These are phyloP conservation scores for Boletus reticuloceps DNA, from an alignment of 768 basidiomycete species.

Conservation along the genomic window DNA sequence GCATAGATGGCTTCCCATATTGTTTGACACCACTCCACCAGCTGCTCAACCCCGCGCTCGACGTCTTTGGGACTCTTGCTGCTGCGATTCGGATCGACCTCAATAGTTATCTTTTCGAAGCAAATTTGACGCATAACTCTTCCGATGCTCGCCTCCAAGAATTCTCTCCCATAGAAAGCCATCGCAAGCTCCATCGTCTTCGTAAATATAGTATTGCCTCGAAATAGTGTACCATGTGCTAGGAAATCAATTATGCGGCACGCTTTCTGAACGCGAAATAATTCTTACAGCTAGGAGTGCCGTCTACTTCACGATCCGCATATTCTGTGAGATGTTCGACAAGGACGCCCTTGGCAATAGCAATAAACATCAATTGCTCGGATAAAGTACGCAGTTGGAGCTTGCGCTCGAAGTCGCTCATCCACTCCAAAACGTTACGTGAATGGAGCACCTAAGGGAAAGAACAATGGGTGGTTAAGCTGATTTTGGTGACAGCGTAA, in stretches of 20 bases:
- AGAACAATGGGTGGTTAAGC: not conserved
- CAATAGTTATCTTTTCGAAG: slow-evolving; percentile 71
- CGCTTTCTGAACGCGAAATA: not conserved
- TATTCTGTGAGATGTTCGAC: slow-evolving; percentile 69
- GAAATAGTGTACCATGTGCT: slow-evolving; percentile 79
- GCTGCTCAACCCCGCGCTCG: slow-evolving; percentile 63
- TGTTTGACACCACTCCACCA: slow-evolving; percentile 76
- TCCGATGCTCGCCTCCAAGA: slow-evolving; percentile 81
- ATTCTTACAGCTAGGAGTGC: slow-evolving; percentile 58
- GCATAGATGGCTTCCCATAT: slow-evolving; percentile 83
- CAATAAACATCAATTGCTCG: slow-evolving; percentile 62
- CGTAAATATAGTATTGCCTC: slow-evolving; percentile 64
- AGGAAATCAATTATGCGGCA: slow-evolving; percentile 1
- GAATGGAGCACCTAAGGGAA: slow-evolving; percentile 37
- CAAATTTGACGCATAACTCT: slow-evolving; percentile 65
- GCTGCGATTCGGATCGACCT: slow-evolving; percentile 75
- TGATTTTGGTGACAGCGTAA: not conserved
- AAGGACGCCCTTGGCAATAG: slow-evolving; percentile 62
- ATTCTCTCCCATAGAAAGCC: slow-evolving; percentile 75
- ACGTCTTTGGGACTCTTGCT: slow-evolving; percentile 59
- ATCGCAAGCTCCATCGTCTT: slow-evolving; percentile 80
- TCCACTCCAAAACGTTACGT: slow-evolving; percentile 72
- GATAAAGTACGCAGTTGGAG: slow-evolving; percentile 64
- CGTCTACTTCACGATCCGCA: slow-evolving; percentile 68
- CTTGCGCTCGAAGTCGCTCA: slow-evolving; percentile 65